Percentiles rank a stretch among this genome's conserved stretches.
phyloP scores from a whole-genome alignment of 2,329 filamentous ascomycete genomes.

The Cercospora zeae-maydis region DNA sequence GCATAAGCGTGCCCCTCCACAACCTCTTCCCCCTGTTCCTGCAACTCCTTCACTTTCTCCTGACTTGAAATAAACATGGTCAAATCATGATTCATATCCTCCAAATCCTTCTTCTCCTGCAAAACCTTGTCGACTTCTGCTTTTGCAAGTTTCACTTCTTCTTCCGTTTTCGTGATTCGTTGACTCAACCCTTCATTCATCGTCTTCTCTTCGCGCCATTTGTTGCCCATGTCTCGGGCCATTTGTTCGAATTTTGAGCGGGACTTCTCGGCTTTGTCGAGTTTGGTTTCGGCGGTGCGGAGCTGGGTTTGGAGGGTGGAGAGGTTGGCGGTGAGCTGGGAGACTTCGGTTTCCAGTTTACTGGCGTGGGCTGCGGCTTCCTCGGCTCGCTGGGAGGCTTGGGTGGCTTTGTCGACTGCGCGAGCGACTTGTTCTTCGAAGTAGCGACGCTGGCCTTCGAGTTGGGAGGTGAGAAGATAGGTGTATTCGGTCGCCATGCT shows the following conservation, averaged over 20 bases:
- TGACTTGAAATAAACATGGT: constrained; percentile 82
- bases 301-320: constrained; percentile 54
- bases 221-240: constrained; percentile 69
- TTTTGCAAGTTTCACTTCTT: constrained; percentile 56
- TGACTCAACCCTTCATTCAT: constrained; percentile 77
- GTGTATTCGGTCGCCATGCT: constrained; percentile 92
- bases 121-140: constrained; percentile 41
- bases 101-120: constrained; percentile 64
- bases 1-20: constrained; percentile 56
- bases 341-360: constrained; percentile 50
- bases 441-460: constrained; percentile 88
- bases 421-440: constrained; percentile 91
- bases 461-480: constrained; percentile 84
- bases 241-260: constrained; percentile 70
- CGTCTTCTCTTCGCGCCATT: constrained; percentile 81
- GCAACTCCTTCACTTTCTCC: constrained; percentile 70
- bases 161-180: constrained; percentile 68
- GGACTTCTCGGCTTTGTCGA: constrained; percentile 64
- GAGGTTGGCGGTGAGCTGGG: constrained; percentile 54
- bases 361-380: constrained; percentile 52
- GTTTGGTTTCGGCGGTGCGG: constrained; percentile 67
- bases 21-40: constrained; percentile 62
- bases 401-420: constrained; percentile 80
- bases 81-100: constrained; percentile 82
- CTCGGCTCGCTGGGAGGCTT: constrained; percentile 66